Conservation (phyloP, 768 basidiomycete species). For the Neoboletus subvelutipes region DNA sequence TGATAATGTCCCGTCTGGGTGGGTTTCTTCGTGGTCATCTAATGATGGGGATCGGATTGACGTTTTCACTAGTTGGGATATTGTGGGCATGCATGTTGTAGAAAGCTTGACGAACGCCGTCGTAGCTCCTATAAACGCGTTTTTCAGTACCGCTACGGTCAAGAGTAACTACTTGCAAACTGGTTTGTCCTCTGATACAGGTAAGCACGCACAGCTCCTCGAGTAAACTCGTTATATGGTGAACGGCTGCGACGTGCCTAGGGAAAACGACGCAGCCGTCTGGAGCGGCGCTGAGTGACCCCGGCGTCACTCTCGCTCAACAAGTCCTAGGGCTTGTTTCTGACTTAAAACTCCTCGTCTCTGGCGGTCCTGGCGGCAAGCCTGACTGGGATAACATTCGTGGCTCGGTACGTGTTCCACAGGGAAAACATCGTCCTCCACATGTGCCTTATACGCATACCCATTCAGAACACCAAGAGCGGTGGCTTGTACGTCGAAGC, state of each 20-base stretch:
- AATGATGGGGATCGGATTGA: background rate
- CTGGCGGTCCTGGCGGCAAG: slow-evolving; percentile 11
- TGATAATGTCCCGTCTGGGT: slow-evolving; percentile 16
- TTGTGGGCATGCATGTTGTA: slow-evolving; percentile 16
- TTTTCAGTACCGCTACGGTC: slow-evolving; percentile 14
- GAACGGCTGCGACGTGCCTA: background rate
- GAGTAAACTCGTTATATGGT: background rate
- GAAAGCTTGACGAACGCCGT: slow-evolving; percentile 14
- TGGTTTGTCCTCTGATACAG: background rate
- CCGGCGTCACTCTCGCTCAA: slow-evolving; percentile 5
- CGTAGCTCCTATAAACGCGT: slow-evolving; percentile 11
- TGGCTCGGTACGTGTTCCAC: slow-evolving; percentile 5
- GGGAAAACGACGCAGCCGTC: slow-evolving; percentile 10
- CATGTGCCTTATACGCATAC: background rate
- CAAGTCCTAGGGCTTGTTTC: slow-evolving; percentile 11
- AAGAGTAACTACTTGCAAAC: slow-evolving; percentile 13
- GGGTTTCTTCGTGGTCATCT: background rate
- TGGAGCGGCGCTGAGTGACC: slow-evolving; percentile 13
- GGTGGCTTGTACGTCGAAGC: slow-evolving; percentile 17
- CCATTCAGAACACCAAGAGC: slow-evolving; percentile 8
- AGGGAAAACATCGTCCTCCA: background rate
- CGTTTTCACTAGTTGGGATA: slow-evolving; percentile 5
- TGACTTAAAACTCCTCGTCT: slow-evolving; percentile 8
- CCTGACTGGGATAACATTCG: slow-evolving; percentile 19
- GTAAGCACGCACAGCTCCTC: background rate